Percentiles rank a stretch among this genome's conserved stretches.
phyloP scores from a whole-genome alignment of 73 alveolate species.

The Paramecium sexaurelia region DNA sequence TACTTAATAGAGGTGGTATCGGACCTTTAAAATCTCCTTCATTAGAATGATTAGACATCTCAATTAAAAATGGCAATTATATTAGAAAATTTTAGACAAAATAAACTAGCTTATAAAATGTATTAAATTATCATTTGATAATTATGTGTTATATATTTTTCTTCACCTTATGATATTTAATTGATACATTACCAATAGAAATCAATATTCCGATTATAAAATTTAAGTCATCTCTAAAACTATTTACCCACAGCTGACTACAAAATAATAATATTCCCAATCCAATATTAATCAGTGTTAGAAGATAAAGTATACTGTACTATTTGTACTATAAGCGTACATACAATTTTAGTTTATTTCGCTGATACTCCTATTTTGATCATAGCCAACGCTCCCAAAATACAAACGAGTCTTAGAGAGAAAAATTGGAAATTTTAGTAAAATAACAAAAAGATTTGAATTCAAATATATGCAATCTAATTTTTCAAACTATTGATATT shows the following conservation, averaged over 20 bases:
- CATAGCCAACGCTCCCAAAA: constrained; percentile 19
- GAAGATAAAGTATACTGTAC: constrained; percentile 33
- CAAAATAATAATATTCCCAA: neutral
- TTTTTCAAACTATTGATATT: constrained; percentile 55
- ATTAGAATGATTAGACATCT: too few relatives aligned
- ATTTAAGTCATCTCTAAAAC: neutral
- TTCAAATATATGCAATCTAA: constrained; percentile 47
- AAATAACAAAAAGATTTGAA: constrained; percentile 55
- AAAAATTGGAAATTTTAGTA: constrained; percentile 63
- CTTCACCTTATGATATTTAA: neutral
- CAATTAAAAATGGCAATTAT: too few relatives aligned
- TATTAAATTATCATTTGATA: neutral
- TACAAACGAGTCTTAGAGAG: constrained; percentile 53
- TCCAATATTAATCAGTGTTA: neutral
- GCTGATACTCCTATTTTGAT: constrained; percentile 32
- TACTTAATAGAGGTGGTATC: too few relatives aligned
- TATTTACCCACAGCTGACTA: constrained; percentile 38
- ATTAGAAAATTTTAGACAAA: neutral
- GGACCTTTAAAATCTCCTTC: too few relatives aligned
- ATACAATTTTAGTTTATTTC: neutral
- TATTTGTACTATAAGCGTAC: neutral
- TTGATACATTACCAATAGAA: neutral
- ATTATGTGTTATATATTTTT: neutral
- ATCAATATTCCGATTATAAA: constrained; percentile 24
- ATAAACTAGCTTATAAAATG: neutral